A percentile compares a stretch with the other conserved stretches of the same genome.
Evolutionary conservation across 192 early-diverging fungal genomes (phyloP).

Genomic region (Nowakowskiella sp.): DNA sequence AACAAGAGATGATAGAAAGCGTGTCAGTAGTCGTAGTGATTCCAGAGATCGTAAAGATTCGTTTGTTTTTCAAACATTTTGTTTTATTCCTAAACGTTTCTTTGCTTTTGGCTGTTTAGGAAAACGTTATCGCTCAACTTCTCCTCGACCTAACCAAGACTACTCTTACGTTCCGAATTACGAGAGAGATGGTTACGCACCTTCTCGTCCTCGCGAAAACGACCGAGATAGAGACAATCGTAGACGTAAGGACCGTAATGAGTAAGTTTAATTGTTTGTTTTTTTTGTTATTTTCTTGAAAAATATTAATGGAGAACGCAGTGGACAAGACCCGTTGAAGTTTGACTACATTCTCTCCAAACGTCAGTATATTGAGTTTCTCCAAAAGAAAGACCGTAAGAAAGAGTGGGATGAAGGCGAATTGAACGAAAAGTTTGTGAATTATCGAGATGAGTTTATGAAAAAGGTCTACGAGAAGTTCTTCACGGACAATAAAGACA

Average conservation of each 20-base stretch:
- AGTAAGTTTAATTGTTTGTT: slow-evolving; percentile 6
- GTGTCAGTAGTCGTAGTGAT: no score
- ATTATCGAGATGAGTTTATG: slow-evolving; percentile 75
- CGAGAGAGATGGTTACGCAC: slow-evolving; percentile 65
- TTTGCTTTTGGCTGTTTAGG: no score
- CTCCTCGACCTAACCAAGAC: no score
- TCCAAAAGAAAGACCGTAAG: slow-evolving; percentile 49
- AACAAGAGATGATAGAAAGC: no score
- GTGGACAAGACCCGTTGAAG: slow-evolving; percentile 58
- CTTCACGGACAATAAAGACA: slow-evolving; percentile 65
- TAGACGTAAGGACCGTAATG: slow-evolving; percentile 12
- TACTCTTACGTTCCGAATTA: slow-evolving; percentile 84
- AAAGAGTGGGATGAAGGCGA: slow-evolving; percentile 69
- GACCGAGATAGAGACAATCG: slow-evolving; percentile 25
- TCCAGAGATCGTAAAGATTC: no score
- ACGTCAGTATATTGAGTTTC: slow-evolving; percentile 59
- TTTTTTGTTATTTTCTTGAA: background rate
- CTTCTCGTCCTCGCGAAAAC: slow-evolving; percentile 43
- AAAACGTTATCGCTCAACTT: no score
- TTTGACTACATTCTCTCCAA: slow-evolving; percentile 64
- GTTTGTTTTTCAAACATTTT: no score
- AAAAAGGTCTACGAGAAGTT: slow-evolving; percentile 62
- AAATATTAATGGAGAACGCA: background rate
- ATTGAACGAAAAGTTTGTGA: slow-evolving; percentile 63
- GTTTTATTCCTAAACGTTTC: no score